phyloP scores from a whole-genome alignment of 768 basidiomycete genomes.

The Roridomyces roridus region DNA sequence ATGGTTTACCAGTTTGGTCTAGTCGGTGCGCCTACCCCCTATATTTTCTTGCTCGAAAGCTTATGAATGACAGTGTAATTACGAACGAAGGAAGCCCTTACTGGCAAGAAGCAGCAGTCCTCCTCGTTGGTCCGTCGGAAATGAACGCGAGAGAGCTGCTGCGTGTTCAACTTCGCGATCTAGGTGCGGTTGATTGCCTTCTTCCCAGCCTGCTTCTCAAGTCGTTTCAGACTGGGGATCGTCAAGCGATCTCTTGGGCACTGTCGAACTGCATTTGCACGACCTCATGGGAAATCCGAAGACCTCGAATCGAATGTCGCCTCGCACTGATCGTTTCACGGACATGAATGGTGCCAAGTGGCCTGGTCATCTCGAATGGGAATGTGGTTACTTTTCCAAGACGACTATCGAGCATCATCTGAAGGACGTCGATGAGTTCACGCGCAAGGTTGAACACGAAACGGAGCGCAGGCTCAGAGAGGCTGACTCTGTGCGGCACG shows the following conservation, averaged over 20 bases:
- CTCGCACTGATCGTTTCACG: slow-evolving; percentile 53
- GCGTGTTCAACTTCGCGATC: slow-evolving; percentile 75
- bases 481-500: slow-evolving; percentile 31
- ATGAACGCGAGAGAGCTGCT: slow-evolving; percentile 71
- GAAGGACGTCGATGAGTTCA: slow-evolving; percentile 42
- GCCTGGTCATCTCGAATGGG: slow-evolving; percentile 51
- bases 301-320: slow-evolving; percentile 52
- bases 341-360: slow-evolving; percentile 35
- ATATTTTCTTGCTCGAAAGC: background rate
- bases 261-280: slow-evolving; percentile 47
- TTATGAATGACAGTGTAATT: slow-evolving; percentile 54
- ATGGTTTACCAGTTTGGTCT: slow-evolving; percentile 70
- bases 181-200: slow-evolving; percentile 43
- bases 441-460: slow-evolving; percentile 41
- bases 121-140: slow-evolving; percentile 69
- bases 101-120: slow-evolving; percentile 71
- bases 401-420: slow-evolving; percentile 48
- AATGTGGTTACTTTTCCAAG: slow-evolving; percentile 61
- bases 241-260: slow-evolving; percentile 57
- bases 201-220: background rate
- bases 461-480: slow-evolving; percentile 60
- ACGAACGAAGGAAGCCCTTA: slow-evolving; percentile 63
- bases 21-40: slow-evolving; percentile 47
- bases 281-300: slow-evolving; percentile 39
- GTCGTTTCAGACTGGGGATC: slow-evolving; percentile 42